Percentiles rank a stretch among this genome's conserved stretches.
Evolutionary conservation across 805 yeast species (phyloP).

Genomic region (Scheffersomyces spartinae): DNA sequence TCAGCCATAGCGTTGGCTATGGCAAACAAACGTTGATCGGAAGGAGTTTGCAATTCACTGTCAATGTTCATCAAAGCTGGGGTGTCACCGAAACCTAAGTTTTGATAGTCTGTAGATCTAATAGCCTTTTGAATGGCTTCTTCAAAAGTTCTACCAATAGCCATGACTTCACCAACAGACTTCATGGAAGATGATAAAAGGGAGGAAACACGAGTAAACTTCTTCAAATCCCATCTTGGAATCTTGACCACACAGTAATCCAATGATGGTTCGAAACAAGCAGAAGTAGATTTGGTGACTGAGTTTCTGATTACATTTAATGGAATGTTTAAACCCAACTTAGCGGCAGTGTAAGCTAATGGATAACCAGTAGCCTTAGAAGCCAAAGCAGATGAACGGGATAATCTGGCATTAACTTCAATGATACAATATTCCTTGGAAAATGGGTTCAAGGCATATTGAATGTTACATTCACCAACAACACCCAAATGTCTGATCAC

Average conservation of each 20-base stretch:
- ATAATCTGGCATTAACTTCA: constrained; percentile 95
- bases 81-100: constrained; percentile 85
- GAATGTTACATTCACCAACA: constrained; percentile 98
- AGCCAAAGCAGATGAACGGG: constrained; percentile 97
- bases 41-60: constrained; percentile 86
- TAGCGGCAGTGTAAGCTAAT: constrained; percentile 95
- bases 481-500: constrained; percentile 96
- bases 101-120: constrained; percentile 90
- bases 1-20: constrained; percentile 86
- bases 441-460: constrained; percentile 89
- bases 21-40: constrained; percentile 95
- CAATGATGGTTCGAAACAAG: constrained; percentile 94
- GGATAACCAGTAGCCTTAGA: constrained; percentile 99
- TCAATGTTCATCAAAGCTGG: constrained; percentile 84
- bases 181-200: constrained; percentile 89
- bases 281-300: constrained; percentile 87
- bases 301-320: constrained; percentile 85
- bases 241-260: constrained; percentile 96
- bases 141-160: constrained; percentile 94
- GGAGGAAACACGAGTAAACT: constrained; percentile 85
- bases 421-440: constrained; percentile 93
- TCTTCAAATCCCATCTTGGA: constrained; percentile 98
- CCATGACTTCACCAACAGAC: constrained; percentile 98
- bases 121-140: constrained; percentile 98
- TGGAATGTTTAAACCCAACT: constrained; percentile 86